Conservation (phyloP, 441 rosid species). For the Dalechampia spathulata region DNA sequence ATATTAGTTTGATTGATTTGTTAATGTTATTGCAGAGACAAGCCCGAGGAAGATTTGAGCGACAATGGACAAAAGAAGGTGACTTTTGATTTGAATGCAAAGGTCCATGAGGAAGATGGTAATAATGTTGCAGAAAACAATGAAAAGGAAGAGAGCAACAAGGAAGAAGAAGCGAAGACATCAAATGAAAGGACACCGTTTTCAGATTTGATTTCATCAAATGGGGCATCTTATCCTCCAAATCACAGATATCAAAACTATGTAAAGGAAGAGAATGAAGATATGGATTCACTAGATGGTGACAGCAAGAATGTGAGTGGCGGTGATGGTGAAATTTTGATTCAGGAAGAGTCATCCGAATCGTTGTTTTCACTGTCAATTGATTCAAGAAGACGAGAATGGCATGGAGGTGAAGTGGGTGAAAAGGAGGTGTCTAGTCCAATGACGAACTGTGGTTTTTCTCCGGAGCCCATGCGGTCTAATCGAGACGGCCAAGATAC, state of each 20-base stretch:
- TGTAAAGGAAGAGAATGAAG: constrained; percentile 22
- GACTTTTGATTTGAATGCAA: constrained; percentile 47
- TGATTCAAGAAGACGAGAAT: constrained; percentile 40
- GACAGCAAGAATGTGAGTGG: constrained; percentile 14
- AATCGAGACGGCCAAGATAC: constrained; percentile 5
- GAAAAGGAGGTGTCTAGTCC: constrained; percentile 54
- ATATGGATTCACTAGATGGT: constrained; percentile 14
- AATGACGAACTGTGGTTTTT: constrained; percentile 17
- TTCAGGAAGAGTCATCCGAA: constrained; percentile 47
- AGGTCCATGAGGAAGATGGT: constrained; percentile 27
- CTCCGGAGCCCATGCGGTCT: constrained; percentile 9
- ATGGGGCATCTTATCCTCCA: constrained; percentile 20
- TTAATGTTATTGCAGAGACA: constrained; percentile 18
- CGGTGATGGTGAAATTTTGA: constrained; percentile 7
- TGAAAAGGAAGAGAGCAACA: constrained; percentile 10
- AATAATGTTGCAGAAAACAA: constrained; percentile 10
- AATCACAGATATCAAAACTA: constrained; percentile 28
- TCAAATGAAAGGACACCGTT: constrained; percentile 14
- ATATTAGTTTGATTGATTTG: not conserved
- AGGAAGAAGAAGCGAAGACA: not conserved
- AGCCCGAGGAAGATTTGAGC: constrained; percentile 33
- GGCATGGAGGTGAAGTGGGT: constrained; percentile 24
- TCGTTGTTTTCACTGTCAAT: constrained; percentile 56
- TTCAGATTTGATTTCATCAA: constrained; percentile 14
- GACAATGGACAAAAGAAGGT: constrained; percentile 41